A percentile compares a stretch with the other conserved stretches of the same genome.
phyloP scores from a whole-genome alignment of 768 basidiomycete genomes.

The Lentinula raphanica region DNA sequence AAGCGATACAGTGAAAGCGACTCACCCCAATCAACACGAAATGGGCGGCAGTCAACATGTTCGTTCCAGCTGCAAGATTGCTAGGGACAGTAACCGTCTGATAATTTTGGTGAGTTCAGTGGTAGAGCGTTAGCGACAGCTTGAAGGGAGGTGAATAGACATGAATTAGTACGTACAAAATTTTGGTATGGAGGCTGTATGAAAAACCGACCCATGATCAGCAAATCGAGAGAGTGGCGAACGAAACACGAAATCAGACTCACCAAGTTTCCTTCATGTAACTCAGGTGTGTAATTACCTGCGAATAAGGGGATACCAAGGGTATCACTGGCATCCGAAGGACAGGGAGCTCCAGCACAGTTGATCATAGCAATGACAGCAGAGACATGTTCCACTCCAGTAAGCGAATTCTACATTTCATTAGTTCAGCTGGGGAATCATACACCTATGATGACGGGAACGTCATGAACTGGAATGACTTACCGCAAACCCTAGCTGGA shows the following conservation, averaged over 20 bases:
- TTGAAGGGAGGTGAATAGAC: too few species aligned
- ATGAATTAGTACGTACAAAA: background rate
- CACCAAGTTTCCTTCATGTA: background rate
- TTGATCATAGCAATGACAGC: constrained; percentile 1
- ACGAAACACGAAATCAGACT: background rate
- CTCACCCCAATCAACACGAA: constrained; percentile 3
- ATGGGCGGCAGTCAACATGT: constrained; percentile 1
- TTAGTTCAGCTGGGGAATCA: background rate
- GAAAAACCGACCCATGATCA: background rate
- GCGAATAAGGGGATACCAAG: background rate
- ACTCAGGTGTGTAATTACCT: background rate
- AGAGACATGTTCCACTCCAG: constrained; percentile 1
- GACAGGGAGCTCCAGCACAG: constrained; percentile 1
- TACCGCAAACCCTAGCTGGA: background rate
- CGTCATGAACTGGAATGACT: background rate
- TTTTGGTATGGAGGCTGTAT: constrained; percentile 1
- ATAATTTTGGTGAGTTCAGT: background rate
- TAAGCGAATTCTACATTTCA: constrained; percentile 1
- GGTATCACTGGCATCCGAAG: background rate
- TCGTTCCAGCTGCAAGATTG: background rate
- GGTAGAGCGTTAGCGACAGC: background rate
- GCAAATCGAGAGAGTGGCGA: background rate
- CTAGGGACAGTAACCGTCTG: background rate
- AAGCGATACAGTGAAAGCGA: background rate
- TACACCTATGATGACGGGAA: background rate